phyloP scores from a whole-genome alignment of 2,329 filamentous ascomycete species.

The Stagonosporopsis vannaccii region DNA sequence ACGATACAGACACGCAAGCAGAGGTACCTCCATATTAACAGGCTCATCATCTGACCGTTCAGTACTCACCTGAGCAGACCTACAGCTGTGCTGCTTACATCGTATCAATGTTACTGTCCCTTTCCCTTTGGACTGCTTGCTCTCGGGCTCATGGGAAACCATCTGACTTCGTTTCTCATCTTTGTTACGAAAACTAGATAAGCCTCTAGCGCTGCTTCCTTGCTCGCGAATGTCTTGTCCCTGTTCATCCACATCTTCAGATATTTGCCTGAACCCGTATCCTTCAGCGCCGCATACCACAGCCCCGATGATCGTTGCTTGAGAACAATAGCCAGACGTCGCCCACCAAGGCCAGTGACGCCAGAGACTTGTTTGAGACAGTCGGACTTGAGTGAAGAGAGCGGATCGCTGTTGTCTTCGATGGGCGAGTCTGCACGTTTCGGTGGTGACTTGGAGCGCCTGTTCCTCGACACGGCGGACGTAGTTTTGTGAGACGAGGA shows the following conservation, averaged over 20 bases:
- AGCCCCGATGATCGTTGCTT: slow-evolving; percentile 30
- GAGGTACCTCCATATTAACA: neutral
- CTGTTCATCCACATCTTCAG: slow-evolving; percentile 43
- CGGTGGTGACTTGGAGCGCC: slow-evolving; percentile 8
- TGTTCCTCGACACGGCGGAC: slow-evolving; percentile 1
- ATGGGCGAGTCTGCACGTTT: slow-evolving; percentile 15
- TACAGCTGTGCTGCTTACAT: neutral
- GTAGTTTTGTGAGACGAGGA: neutral
- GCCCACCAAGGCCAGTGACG: slow-evolving; percentile 35
- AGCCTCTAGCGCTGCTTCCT: slow-evolving; percentile 34
- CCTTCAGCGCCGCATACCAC: slow-evolving; percentile 40
- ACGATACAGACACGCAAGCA: neutral
- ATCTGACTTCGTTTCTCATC: slow-evolving; percentile 30
- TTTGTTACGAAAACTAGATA: slow-evolving; percentile 36
- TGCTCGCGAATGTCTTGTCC: slow-evolving; percentile 30
- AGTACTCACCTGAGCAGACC: neutral
- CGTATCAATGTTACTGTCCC: neutral
- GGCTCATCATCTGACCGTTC: neutral
- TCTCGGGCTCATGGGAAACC: slow-evolving; percentile 30
- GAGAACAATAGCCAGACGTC: slow-evolving; percentile 28
- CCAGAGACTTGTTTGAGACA: slow-evolving; percentile 21
- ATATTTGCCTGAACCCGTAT: slow-evolving; percentile 35
- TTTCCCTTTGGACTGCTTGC: slow-evolving; percentile 10
- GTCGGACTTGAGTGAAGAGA: slow-evolving; percentile 8
- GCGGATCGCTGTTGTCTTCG: slow-evolving; percentile 2